Evolutionary conservation across 345 rosid genomes (phyloP).

Genomic region (Lenwebbia sp.): DNA sequence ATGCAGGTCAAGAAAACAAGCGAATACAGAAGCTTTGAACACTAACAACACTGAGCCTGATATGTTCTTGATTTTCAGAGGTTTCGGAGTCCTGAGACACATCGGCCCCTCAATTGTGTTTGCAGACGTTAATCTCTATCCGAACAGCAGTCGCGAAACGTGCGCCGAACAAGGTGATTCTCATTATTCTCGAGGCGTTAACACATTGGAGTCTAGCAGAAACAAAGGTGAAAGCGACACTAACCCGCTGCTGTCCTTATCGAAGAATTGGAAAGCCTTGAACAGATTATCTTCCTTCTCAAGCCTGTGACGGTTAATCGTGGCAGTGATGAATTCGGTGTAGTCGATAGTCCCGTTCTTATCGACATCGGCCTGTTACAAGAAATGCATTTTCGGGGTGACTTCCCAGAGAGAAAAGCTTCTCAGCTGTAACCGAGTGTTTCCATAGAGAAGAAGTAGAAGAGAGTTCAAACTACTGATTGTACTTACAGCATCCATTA

Average conservation of each 20-base stretch:
- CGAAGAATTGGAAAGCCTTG: constrained; percentile 72
- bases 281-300: constrained; percentile 69
- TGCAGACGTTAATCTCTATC: not conserved
- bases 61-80: not conserved
- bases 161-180: not conserved
- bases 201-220: not conserved
- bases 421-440: too few relatives aligned
- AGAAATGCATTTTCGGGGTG: not conserved
- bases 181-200: not conserved
- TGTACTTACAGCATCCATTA: constrained; percentile 89
- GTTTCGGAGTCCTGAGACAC: not conserved
- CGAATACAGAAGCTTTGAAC: not conserved
- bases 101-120: not conserved
- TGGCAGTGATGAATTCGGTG: constrained; percentile 75
- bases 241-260: constrained; percentile 74
- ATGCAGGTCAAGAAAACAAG: not conserved
- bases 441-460: not conserved
- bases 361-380: constrained; percentile 82
- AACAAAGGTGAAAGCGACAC: not conserved
- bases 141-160: not conserved
- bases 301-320: constrained; percentile 76
- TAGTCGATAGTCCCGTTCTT: constrained; percentile 77
- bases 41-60: not conserved
- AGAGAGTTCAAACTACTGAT: not conserved
- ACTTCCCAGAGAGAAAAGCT: not conserved